Conservation (phyloP, 306 rosid species). For the Cucurbita argyrosperma region DNA sequence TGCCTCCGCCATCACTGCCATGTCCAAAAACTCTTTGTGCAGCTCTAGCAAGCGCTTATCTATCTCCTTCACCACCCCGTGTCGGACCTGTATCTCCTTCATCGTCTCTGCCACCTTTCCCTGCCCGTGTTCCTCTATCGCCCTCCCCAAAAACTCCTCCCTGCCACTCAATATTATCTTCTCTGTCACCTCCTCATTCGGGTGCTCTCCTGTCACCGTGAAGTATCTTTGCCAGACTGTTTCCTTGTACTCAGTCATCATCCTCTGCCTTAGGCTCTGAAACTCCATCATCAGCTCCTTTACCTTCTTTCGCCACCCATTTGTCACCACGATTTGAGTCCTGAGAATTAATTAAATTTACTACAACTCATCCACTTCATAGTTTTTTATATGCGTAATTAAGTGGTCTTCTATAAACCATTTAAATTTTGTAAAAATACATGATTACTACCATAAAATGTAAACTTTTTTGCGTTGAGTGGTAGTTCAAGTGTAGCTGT, state of each 20-base stretch:
- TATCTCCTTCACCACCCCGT: slow-evolving; percentile 55
- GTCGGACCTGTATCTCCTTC: slow-evolving; percentile 73
- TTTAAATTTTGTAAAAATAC: too few species aligned
- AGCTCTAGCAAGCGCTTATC: slow-evolving; percentile 71
- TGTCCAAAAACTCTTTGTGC: slow-evolving; percentile 70
- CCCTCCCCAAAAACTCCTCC: slow-evolving; percentile 43
- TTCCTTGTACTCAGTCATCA: slow-evolving; percentile 73
- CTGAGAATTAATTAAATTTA: not conserved
- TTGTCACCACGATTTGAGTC: slow-evolving; percentile 55
- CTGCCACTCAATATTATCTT: slow-evolving; percentile 57
- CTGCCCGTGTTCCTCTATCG: slow-evolving; percentile 55
- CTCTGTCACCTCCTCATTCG: slow-evolving; percentile 67
- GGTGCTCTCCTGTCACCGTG: slow-evolving; percentile 62
- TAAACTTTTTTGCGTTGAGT: too few species aligned
- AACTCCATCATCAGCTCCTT: slow-evolving; percentile 87
- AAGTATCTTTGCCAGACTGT: slow-evolving; percentile 64
- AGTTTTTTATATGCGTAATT: too few species aligned
- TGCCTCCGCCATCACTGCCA: slow-evolving; percentile 93
- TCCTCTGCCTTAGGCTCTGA: slow-evolving; percentile 58
- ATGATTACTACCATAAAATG: too few species aligned
- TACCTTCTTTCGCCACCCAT: slow-evolving; percentile 56
- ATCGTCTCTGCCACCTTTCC: slow-evolving; percentile 71
- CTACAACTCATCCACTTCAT: not conserved
- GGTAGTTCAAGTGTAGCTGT: slow-evolving; percentile 2
- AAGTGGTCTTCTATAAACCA: too few species aligned